Conservation (phyloP, 805 yeast genomes). For the Wickerhamiella galacta region DNA sequence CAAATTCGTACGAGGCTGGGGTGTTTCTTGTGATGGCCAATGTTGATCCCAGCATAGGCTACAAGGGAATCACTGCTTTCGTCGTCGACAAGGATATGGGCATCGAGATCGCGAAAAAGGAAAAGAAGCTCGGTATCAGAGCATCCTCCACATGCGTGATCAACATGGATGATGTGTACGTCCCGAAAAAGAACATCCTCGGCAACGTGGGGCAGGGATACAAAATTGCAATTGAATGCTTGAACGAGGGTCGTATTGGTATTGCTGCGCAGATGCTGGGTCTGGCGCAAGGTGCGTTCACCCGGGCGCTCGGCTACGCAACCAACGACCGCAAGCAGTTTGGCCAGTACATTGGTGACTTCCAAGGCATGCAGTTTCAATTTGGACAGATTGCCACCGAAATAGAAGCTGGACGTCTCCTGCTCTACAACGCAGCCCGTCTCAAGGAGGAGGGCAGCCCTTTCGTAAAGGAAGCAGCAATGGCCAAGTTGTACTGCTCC, state of each 20-base stretch:
- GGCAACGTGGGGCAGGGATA: conserved; percentile 30
- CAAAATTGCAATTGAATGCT: conserved; percentile 29
- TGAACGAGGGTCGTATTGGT: conserved; percentile 31
- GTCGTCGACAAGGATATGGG: conserved; percentile 28
- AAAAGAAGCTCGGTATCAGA: conserved; percentile 28
- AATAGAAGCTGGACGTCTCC: conserved; percentile 28
- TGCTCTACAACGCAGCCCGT: conserved; percentile 30
- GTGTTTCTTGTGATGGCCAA: conserved; percentile 27
- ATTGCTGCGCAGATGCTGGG: conserved; percentile 32
- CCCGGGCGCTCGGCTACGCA: conserved; percentile 25
- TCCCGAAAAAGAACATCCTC: conserved; percentile 27
- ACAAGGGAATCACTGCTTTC: conserved; percentile 30
- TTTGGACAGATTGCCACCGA: conserved; percentile 29
- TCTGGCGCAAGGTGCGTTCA: conserved; percentile 29
- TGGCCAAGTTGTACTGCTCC: conserved; percentile 29
- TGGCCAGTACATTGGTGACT: conserved; percentile 27
- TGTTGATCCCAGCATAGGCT: conserved; percentile 26
- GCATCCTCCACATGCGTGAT: conserved; percentile 29
- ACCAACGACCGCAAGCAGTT: conserved; percentile 28
- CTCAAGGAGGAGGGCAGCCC: conserved; percentile 27
- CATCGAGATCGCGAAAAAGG: conserved; percentile 28
- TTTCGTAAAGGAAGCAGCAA: conserved; percentile 29
- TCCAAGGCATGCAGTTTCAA: conserved; percentile 33
- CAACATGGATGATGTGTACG: conserved; percentile 25
- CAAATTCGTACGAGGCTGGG: conserved; percentile 29